Percentiles rank a stretch among this genome's conserved stretches.
These are phyloP conservation scores for Stephania cephalantha DNA, from an alignment of 164 flowering plant genomes.

Conservation along the genomic window DNA sequence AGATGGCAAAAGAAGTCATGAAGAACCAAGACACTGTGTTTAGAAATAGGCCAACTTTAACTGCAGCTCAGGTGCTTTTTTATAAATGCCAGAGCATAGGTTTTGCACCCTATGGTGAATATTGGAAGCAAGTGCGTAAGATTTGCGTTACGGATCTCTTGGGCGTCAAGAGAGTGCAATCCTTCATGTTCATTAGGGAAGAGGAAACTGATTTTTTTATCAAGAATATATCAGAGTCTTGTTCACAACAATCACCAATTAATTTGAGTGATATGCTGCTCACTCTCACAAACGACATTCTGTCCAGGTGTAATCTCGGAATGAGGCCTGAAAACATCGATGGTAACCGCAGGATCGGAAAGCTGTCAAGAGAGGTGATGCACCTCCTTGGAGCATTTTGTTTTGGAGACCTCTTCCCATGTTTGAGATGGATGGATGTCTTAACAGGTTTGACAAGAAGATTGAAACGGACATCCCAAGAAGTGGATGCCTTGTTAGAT, in stretches of 20 bases:
- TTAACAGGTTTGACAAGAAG: conserved; percentile 6
- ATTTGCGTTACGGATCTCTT: too few species aligned
- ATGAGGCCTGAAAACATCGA: background rate
- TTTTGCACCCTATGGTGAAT: too few species aligned
- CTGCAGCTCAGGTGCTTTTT: too few species aligned
- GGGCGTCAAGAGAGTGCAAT: too few species aligned
- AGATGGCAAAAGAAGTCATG: too few species aligned
- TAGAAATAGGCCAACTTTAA: too few species aligned
- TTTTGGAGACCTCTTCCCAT: conserved; percentile 10
- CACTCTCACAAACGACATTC: conserved; percentile 1
- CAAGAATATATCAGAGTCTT: too few species aligned
- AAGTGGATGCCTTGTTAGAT: conserved; percentile 9
- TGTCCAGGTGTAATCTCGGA: conserved; percentile 9
- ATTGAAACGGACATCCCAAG: background rate
- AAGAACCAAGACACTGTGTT: too few species aligned
- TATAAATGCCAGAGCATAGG: too few species aligned
- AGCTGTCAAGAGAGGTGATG: conserved; percentile 9
- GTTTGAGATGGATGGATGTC: conserved; percentile 10
- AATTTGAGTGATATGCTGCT: conserved; percentile 4
- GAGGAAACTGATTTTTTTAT: too few species aligned
- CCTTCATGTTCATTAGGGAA: too few species aligned
- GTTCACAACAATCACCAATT: background rate
- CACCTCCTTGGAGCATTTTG: conserved; percentile 1
- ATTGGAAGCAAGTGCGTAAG: too few species aligned
- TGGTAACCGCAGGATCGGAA: conserved; percentile 3